A percentile compares a stretch with the other conserved stretches of the same genome.
Evolutionary conservation across 1,284 basidiomycete genomes (phyloP).

Genomic region (Ustilago esculenta): DNA sequence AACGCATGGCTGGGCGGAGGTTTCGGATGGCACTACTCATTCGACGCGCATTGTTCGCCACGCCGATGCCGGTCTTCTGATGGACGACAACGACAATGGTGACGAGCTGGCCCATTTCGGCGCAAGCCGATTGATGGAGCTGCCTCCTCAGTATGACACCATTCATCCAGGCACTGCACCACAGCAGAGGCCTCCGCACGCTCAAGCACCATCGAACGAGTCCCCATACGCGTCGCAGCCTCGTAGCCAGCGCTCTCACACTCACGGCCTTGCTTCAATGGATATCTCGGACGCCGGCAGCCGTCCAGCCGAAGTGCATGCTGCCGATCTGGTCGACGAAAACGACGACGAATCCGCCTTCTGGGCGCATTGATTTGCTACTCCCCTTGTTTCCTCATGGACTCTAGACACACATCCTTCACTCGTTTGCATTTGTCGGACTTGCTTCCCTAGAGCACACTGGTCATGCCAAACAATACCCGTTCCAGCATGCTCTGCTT

Average conservation of each 20-base stretch:
- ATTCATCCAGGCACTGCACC: constrained; percentile 25
- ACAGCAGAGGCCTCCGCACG: constrained; percentile 14
- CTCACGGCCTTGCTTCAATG: constrained; percentile 17
- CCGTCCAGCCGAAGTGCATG: constrained; percentile 25
- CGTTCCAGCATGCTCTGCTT: background rate
- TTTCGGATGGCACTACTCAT: constrained; percentile 6
- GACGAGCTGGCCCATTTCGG: constrained; percentile 34
- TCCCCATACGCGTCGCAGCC: constrained; percentile 9
- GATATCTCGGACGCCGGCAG: constrained; percentile 32
- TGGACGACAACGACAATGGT: constrained; percentile 54
- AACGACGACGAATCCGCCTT: constrained; percentile 45
- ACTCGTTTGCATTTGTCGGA: background rate
- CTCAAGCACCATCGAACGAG: background rate
- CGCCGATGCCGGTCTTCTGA: constrained; percentile 50
- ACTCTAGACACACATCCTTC: no score
- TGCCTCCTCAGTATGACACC: constrained; percentile 57
- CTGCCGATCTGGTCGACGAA: constrained; percentile 40
- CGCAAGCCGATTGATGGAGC: constrained; percentile 37
- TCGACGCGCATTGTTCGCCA: constrained; percentile 44
- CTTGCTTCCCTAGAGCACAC: background rate
- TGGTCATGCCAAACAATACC: constrained; percentile 7
- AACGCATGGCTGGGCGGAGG: constrained; percentile 18
- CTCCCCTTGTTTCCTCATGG: background rate
- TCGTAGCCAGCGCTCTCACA: constrained; percentile 2
- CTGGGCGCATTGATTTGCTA: constrained; percentile 23